Evolutionary conservation across 257 asterid genomes (phyloP).

Genomic region (Jasminum sambac): DNA sequence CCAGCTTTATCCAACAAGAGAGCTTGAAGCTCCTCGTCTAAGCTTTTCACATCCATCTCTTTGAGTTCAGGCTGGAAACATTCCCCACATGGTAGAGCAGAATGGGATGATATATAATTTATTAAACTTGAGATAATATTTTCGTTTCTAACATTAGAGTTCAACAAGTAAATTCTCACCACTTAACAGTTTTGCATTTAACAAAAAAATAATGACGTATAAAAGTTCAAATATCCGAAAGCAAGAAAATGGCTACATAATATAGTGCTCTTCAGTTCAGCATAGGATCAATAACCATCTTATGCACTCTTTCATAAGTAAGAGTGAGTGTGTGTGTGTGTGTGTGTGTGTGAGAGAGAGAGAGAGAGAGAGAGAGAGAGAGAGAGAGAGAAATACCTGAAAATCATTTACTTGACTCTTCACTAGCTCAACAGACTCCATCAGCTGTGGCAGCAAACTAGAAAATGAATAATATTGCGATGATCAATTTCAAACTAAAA

Average conservation of each 20-base stretch:
- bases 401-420: conserved; percentile 47
- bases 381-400: conserved; percentile 46
- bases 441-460: conserved; percentile 47
- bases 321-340: not conserved
- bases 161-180: conserved; percentile 1
- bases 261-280: not conserved
- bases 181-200: conserved; percentile 7
- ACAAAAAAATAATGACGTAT: not conserved
- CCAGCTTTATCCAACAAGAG: conserved; percentile 69
- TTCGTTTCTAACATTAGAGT: conserved; percentile 13
- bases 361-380: conserved; percentile 18
- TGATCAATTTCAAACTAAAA: conserved; percentile 1
- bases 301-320: not conserved
- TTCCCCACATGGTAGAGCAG: conserved; percentile 16
- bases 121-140: conserved; percentile 12
- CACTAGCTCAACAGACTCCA: conserved; percentile 54
- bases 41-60: conserved; percentile 52
- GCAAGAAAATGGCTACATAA: not conserved
- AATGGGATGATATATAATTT: conserved; percentile 4
- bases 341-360: not conserved
- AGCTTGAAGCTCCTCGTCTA: conserved; percentile 73
- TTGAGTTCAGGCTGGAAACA: conserved; percentile 61
- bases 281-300: not conserved
- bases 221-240: not conserved
- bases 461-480: not conserved